Percentiles rank a stretch among this genome's conserved stretches.
These are phyloP conservation scores for Fusarium neocosmosporiellum DNA, from an alignment of 2,329 filamentous ascomycete genomes.

Conservation along the genomic window DNA sequence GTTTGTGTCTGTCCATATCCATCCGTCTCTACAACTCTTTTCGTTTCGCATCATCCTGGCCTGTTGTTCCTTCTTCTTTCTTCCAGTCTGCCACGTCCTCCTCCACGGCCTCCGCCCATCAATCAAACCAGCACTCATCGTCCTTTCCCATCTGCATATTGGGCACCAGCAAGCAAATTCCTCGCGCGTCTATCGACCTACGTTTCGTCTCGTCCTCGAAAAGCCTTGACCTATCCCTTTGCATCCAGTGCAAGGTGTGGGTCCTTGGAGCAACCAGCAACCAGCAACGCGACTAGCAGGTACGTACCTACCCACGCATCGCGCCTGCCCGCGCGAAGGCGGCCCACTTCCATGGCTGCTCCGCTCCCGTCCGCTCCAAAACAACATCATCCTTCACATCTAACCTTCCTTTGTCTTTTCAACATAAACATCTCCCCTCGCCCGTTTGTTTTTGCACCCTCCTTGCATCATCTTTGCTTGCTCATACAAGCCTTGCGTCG, in stretches of 20 bases:
- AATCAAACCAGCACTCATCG: background rate
- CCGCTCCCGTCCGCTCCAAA: conserved; percentile 49
- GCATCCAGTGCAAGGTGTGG: conserved; percentile 2
- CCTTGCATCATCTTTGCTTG: conserved; percentile 40
- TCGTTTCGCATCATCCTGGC: background rate
- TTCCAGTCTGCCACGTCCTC: background rate
- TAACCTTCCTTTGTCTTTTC: conserved; percentile 23
- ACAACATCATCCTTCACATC: conserved; percentile 49
- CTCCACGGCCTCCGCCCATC: background rate
- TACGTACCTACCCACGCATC: conserved; percentile 49
- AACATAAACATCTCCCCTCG: conserved; percentile 51
- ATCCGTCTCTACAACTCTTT: conserved; percentile 6
- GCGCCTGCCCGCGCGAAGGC: background rate
- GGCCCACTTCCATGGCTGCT: background rate
- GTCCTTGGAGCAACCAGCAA: conserved; percentile 47
- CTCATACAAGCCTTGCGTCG: conserved; percentile 28
- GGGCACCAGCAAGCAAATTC: conserved; percentile 16
- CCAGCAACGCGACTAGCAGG: conserved; percentile 41
- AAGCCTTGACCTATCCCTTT: conserved; percentile 32
- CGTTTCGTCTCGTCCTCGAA: conserved; percentile 19
- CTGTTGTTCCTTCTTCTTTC: conserved; percentile 9
- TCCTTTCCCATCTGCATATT: conserved; percentile 13
- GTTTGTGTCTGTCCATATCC: conserved; percentile 1
- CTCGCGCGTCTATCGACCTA: conserved; percentile 35
- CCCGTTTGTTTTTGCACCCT: conserved; percentile 39